Percentiles rank a stretch among this genome's conserved stretches.
Conservation (phyloP, 768 basidiomycete genomes). For the Tulasnella sp. region DNA sequence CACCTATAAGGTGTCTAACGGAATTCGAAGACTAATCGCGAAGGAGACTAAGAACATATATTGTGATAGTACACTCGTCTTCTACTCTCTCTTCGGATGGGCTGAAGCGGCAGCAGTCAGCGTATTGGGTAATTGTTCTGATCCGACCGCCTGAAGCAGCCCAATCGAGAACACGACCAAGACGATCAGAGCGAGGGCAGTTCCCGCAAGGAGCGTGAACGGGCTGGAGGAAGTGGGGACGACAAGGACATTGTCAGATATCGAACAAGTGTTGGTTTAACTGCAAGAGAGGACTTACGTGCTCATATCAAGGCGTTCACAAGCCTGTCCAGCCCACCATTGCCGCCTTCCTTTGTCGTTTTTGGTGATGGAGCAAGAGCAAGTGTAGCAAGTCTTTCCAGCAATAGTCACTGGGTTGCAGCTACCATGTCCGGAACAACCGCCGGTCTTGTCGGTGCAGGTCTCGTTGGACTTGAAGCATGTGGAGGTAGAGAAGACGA, state of each 20-base stretch:
- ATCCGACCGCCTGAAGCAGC: constrained; percentile 60
- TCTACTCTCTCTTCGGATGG: constrained; percentile 30
- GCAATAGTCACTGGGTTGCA: constrained; percentile 61
- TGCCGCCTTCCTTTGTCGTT: constrained; percentile 55
- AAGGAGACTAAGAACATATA: not conserved
- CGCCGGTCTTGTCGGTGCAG: constrained; percentile 59
- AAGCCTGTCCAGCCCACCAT: constrained; percentile 70
- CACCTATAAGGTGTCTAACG: not conserved
- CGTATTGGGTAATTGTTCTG: constrained; percentile 66
- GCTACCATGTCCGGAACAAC: constrained; percentile 67
- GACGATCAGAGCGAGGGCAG: constrained; percentile 59
- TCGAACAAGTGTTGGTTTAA: not conserved
- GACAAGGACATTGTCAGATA: constrained; percentile 12
- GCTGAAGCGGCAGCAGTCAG: constrained; percentile 47
- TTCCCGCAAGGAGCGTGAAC: constrained; percentile 71
- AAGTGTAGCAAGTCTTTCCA: constrained; percentile 54
- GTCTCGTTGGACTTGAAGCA: constrained; percentile 56
- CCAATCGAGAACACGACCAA: constrained; percentile 64
- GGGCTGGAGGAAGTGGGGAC: constrained; percentile 45
- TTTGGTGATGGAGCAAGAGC: constrained; percentile 49
- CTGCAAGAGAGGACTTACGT: constrained; percentile 51
- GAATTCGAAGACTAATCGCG: not conserved
- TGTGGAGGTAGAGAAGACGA: constrained; percentile 54
- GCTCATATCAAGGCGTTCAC: constrained; percentile 76
- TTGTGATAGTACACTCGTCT: not conserved